Conservation (phyloP, 352 stramenopile genomes). For the Pilasporangium apinafurcum region DNA sequence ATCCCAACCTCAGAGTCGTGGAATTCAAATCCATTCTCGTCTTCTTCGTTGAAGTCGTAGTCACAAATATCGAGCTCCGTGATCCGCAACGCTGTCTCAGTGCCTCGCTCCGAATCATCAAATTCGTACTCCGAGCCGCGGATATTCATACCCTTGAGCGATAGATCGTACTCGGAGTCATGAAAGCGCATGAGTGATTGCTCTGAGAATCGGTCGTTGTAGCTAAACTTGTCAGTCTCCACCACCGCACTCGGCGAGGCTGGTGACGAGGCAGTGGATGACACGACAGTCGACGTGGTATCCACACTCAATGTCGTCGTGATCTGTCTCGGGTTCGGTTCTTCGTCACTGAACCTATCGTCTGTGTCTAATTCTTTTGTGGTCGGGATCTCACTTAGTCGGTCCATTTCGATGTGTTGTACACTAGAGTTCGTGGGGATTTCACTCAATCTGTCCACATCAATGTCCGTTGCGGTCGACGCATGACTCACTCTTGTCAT, state of each 20-base stretch:
- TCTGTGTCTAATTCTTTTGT: too few species aligned
- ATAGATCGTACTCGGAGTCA: conserved; percentile 55
- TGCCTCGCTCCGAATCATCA: conserved; percentile 3
- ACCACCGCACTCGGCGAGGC: conserved; percentile 27
- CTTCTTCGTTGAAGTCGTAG: conserved; percentile 18
- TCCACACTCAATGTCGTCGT: too few species aligned
- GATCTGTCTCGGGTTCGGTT: too few species aligned
- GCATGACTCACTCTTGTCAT: too few species aligned
- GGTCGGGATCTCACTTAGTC: too few species aligned
- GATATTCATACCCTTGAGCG: conserved; percentile 22
- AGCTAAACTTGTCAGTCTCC: conserved; percentile 21
- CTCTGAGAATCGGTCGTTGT: conserved; percentile 4
- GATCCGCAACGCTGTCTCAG: background rate
- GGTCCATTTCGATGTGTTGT: too few species aligned
- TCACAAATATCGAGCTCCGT: conserved; percentile 25
- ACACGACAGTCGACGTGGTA: conserved; percentile 1
- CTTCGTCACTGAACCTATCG: too few species aligned
- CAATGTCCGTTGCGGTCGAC: conserved; percentile 4
- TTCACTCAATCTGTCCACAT: too few species aligned
- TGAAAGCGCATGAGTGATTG: conserved; percentile 25
- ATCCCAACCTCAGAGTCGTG: conserved; percentile 11
- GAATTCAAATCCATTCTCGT: conserved; percentile 11
- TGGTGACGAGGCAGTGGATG: conserved; percentile 28
- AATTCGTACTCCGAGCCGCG: conserved; percentile 4
- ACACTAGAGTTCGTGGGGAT: too few species aligned